A percentile compares a stretch with the other conserved stretches of the same genome.
phyloP scores from a whole-genome alignment of 2,329 filamentous ascomycete genomes.

The Graphilbum sp. region DNA sequence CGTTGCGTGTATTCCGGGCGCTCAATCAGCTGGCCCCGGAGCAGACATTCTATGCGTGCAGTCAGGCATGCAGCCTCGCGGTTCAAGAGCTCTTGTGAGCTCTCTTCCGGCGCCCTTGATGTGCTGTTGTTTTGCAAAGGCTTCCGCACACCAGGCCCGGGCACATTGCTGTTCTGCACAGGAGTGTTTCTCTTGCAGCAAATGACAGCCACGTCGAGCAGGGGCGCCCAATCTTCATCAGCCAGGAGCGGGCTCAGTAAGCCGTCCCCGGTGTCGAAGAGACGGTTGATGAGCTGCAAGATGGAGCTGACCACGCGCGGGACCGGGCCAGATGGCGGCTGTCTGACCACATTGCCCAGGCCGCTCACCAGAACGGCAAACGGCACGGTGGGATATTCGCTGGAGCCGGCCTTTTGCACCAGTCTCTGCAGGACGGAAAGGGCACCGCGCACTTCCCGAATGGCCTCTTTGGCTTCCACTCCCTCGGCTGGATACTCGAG shows the following conservation, averaged over 20 bases:
- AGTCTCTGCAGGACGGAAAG: slow-evolving; percentile 47
- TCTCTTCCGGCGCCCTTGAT: slow-evolving; percentile 9
- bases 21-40: slow-evolving; percentile 20
- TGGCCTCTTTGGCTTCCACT: slow-evolving; percentile 32
- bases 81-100: slow-evolving; percentile 22
- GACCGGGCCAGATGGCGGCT: slow-evolving; percentile 18
- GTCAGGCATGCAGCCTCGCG: slow-evolving; percentile 29
- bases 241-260: slow-evolving; percentile 38
- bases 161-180: too few relatives aligned
- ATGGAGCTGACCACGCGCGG: slow-evolving; percentile 29
- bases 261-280: slow-evolving; percentile 36
- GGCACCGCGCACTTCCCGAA: slow-evolving; percentile 43
- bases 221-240: slow-evolving; percentile 49
- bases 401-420: slow-evolving; percentile 39
- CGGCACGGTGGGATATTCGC: slow-evolving; percentile 43
- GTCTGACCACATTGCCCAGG: slow-evolving; percentile 31
- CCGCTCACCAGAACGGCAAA: slow-evolving; percentile 43
- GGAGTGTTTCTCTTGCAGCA: slow-evolving; percentile 27
- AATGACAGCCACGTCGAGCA: slow-evolving; percentile 41
- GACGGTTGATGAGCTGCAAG: slow-evolving; percentile 35
- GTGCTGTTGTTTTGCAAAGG: slow-evolving; percentile 1
- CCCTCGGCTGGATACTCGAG: slow-evolving; percentile 28
- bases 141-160: too few relatives aligned
- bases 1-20: slow-evolving; percentile 42
- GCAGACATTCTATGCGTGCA: slow-evolving; percentile 30